Base-by-base conservation (phyloP, 106 monocot species). In the Hemerocallis citrina region DNA sequence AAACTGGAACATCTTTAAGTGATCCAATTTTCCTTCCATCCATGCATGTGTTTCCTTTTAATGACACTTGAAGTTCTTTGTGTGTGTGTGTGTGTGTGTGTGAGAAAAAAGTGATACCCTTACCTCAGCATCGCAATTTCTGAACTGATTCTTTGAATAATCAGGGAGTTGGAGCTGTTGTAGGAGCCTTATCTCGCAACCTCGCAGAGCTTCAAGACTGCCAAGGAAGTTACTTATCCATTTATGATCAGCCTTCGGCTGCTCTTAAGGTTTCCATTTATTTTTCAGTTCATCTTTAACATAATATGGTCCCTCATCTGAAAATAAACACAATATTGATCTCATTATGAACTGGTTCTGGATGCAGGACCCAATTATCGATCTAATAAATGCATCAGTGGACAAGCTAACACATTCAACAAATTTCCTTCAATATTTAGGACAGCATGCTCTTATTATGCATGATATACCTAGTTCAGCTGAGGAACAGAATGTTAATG, bases 81-180 rank as follows among this genome's bases (percentile, higher is more conserved):
- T 6, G 13, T 24, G 11, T 24, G 23, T n/a, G n/a, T n/a, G n/a
- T n/a, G n/a, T n/a, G n/a, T n/a, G n/a, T n/a, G 39, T 9, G 14
- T 59, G 12, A 22, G 52, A 22, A 55, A 1, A 55, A 55, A 11
- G 21, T 33, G 33, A 34, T n/a, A n/a, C n/a, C n/a, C n/a, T n/a
- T n/a, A n/a, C n/a, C n/a, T n/a, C n/a, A n/a, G n/a, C n/a, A n/a
- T n/a, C n/a, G n/a, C n/a, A n/a, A 22, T 39, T 17, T 14, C 21
- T 59, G 32, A 34, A 36, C 2, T 3, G 0, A 22, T 41, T 48
- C 34, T 48, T 61, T 57, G n/a, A n/a, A 65, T 68, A 31, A 42
- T 7, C 73, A 86, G 86, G 86, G 86, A 34, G 72, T 85, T 50
- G 72, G 79, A 40, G 85, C 85, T 69, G 85, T 85, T 30, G 76